Evolutionary conservation across 2,329 filamentous ascomycete genomes (phyloP), one percentile per base, ranked within the genome.

Genomic region (Fusarium subtropicale): DNA sequence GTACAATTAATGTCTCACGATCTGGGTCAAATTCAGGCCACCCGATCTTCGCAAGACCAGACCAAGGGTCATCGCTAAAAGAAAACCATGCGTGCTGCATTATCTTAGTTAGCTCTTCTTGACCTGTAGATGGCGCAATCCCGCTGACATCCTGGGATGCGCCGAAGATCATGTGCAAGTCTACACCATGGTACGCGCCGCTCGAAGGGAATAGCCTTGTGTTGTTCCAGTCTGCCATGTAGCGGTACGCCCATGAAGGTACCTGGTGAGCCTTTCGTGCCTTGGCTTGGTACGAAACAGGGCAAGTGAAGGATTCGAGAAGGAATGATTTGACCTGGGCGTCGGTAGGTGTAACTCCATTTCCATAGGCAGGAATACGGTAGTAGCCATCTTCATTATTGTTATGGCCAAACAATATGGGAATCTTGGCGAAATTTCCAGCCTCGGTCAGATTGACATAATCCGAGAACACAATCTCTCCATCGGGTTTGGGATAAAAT

Each of bases 151-250:
- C 76, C 5, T 58, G 75, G 1, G 79, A 79, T 3, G 76, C 80
- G 1, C 82, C 82, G 60, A 84, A 84, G 18, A 84, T 74, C 79
- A 85, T 84, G 59, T 83, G 79, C 53, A 85, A 53, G 33, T 85
- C 83, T 1, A 79, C 78, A 0, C 82, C 85, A 51, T 86, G 84
- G 64, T 85, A 87, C 1, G 83, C 82, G 6, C 82, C 82, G 41
- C 81, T 84, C 7, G 76, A 78, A 0, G 78, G 77, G 56, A 81
- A 84, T 26, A 86, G 74, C 0, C 82, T 76, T 2, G 81, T 81
- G 59, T 85, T 86, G 31, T 81, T 66, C 81, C 83, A 87, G 67
- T 86, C 83, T 22, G 79, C 84, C 51, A 82, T 78, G 69, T 84
- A 86, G 31, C 83, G 81, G 47, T 81, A 84, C 5, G 77, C 77